phyloP scores from a whole-genome alignment of 257 asterid species.

The Rauvolfia tetraphylla region DNA sequence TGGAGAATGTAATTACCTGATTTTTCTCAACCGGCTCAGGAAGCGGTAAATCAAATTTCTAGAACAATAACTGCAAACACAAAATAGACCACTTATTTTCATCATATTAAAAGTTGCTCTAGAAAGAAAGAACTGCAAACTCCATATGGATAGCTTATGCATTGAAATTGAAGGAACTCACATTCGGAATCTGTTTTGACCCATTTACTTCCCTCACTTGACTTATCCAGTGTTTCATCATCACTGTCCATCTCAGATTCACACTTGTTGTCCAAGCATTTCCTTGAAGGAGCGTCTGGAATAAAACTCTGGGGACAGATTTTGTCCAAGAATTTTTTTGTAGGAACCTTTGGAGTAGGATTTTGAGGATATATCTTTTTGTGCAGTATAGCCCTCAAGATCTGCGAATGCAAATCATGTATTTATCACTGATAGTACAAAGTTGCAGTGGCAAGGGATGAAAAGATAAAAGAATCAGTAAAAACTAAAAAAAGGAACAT shows the following conservation, averaged over 20 bases:
- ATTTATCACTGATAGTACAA: not conserved
- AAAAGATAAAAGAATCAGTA: not conserved
- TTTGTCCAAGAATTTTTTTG: constrained; percentile 43
- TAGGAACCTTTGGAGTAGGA: constrained; percentile 29
- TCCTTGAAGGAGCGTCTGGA: constrained; percentile 36
- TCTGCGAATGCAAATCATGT: constrained; percentile 28
- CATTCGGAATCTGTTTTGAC: constrained; percentile 85
- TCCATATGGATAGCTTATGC: not conserved
- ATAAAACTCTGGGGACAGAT: constrained; percentile 48
- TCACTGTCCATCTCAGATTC: constrained; percentile 29
- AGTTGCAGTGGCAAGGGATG: too few species aligned
- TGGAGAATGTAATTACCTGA: too few species aligned
- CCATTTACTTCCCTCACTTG: constrained; percentile 55
- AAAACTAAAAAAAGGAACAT: not conserved
- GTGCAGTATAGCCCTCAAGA: constrained; percentile 60
- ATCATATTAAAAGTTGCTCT: not conserved
- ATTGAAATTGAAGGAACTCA: constrained; percentile 28
- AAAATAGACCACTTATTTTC: constrained; percentile 10
- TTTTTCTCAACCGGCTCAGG: constrained; percentile 11
- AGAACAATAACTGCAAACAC: constrained; percentile 66
- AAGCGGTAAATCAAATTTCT: constrained; percentile 49
- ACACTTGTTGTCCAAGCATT: constrained; percentile 35
- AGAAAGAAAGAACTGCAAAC: not conserved
- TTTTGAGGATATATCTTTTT: constrained; percentile 65
- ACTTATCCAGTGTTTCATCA: constrained; percentile 29